Percentiles rank a stretch among this genome's conserved stretches.
phyloP scores from a whole-genome alignment of 2,329 filamentous ascomycete species.

The Aspergillus phoenicis region DNA sequence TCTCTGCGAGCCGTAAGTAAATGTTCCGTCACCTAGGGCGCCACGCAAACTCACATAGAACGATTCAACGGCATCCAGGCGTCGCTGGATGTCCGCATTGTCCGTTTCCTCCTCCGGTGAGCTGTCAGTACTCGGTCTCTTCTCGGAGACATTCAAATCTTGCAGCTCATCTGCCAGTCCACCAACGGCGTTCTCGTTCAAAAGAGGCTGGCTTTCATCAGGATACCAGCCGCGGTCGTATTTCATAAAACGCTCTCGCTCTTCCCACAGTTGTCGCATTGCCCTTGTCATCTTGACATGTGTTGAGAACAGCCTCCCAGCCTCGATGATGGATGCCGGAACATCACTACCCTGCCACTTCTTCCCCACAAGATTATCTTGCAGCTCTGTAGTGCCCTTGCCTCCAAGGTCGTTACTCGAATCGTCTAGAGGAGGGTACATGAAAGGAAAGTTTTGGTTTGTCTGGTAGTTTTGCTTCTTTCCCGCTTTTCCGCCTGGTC shows the following conservation, averaged over 20 bases:
- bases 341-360: conserved; percentile 93
- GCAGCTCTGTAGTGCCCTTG: conserved; percentile 78
- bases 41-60: conserved; percentile 72
- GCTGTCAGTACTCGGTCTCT: conserved; percentile 18
- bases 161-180: conserved; percentile 39
- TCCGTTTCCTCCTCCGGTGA: conserved; percentile 34
- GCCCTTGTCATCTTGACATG: conserved; percentile 89
- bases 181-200: conserved; percentile 43
- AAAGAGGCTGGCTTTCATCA: conserved; percentile 41
- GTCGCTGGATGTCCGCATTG: conserved; percentile 49
- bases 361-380: conserved; percentile 77
- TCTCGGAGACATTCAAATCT: conserved; percentile 23
- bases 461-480: conserved; percentile 99
- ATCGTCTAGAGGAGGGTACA: conserved; percentile 90
- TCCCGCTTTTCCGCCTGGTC: conserved; percentile 79
- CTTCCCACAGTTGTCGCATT: conserved; percentile 92
- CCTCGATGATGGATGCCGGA: conserved; percentile 91
- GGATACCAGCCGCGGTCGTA: conserved; percentile 87
- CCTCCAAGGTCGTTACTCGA: conserved; percentile 88
- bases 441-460: conserved; percentile 96
- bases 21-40: not conserved
- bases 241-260: conserved; percentile 86
- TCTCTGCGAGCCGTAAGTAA: conserved; percentile 52
- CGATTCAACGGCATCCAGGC: conserved; percentile 72
- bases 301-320: conserved; percentile 85